Evolutionary conservation across 345 rosid genomes (phyloP).

Genomic region (Citrus reticulata): DNA sequence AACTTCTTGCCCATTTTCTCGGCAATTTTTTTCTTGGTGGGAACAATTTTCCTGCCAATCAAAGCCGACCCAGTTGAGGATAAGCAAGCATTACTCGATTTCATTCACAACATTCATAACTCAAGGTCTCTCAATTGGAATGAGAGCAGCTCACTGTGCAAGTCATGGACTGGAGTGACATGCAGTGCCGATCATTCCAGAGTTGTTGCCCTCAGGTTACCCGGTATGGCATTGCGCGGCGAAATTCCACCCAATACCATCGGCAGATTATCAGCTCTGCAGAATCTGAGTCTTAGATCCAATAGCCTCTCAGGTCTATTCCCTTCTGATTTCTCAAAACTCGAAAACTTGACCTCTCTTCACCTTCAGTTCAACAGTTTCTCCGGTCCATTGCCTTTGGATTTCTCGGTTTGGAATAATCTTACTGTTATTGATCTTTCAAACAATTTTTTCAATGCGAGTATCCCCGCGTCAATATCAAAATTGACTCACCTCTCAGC

Average conservation of each 20-base stretch:
- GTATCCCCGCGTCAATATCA: slow-evolving; percentile 51
- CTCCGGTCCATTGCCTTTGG: slow-evolving; percentile 57
- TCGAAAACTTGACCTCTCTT: slow-evolving; percentile 59
- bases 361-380: slow-evolving; percentile 67
- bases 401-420: slow-evolving; percentile 64
- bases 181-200: slow-evolving; percentile 55
- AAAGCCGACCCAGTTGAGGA: slow-evolving; percentile 57
- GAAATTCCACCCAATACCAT: slow-evolving; percentile 47
- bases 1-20: slow-evolving; percentile 26
- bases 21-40: slow-evolving; percentile 32
- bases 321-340: slow-evolving; percentile 54
- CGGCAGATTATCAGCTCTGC: slow-evolving; percentile 60
- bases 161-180: slow-evolving; percentile 72
- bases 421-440: slow-evolving; percentile 61
- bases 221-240: slow-evolving; percentile 55
- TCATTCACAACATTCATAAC: slow-evolving; percentile 47
- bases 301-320: slow-evolving; percentile 67
- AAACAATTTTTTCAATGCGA: slow-evolving; percentile 57
- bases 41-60: slow-evolving; percentile 28
- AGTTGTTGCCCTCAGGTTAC: slow-evolving; percentile 58
- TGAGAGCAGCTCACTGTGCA: slow-evolving; percentile 48
- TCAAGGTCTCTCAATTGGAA: slow-evolving; percentile 69
- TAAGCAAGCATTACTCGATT: slow-evolving; percentile 69
- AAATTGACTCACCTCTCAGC: slow-evolving; percentile 45
- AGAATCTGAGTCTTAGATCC: slow-evolving; percentile 61